Base-by-base conservation (phyloP, 352 stramenopile species). In the Pythium oligandrum region DNA sequence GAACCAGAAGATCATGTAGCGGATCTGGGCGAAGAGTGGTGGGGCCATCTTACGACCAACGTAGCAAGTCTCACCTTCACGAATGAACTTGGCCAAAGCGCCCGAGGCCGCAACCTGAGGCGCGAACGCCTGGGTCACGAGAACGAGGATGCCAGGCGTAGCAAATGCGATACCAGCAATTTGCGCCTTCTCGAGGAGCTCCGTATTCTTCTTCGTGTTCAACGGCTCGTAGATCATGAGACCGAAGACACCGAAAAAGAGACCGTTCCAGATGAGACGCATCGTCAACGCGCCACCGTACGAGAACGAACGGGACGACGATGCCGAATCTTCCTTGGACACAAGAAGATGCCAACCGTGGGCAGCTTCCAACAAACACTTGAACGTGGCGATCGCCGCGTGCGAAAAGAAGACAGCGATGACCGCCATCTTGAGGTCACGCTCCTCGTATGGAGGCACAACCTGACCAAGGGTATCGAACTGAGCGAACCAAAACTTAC, bases 31-130 rank as follows among this genome's bases (percentile, higher is more conserved):
- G 30, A 37, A 51, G n/a, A 73, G 53, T 33, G 68, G 65, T 8
- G 68, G 65, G 9, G 64, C 53, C 43, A 78, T 69, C 56, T 74
- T 57, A 32, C 65, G 68, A 9, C 68, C 68, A 4, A 72, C 68
- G 61, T 78, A 78, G 52, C 61, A 78, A 34, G 47, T 68, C 34
- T 61, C 68, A 47, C 68, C 68, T 63, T 78, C 68, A 45, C 68
- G 68, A 10, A 74, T 63, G 53, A 78, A 78, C 55, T 74, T 73
- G 33, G 65, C 61, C 3, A 69, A 70, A 10, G 56, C 64, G 1
- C 55, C 55, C 2, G 48, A 37, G 32, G 48, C 87, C 74, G 74
- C 61, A 10, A 68, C 26, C 51, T 74, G 68, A 11, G 66, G 65
- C 30, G 60, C 52, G 33, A 72, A 61, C 6, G 55, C 64, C 35